A percentile compares a stretch with the other conserved stretches of the same genome.
Conservation (phyloP, 2,329 filamentous ascomycete species). For the Epichloe typhina region DNA sequence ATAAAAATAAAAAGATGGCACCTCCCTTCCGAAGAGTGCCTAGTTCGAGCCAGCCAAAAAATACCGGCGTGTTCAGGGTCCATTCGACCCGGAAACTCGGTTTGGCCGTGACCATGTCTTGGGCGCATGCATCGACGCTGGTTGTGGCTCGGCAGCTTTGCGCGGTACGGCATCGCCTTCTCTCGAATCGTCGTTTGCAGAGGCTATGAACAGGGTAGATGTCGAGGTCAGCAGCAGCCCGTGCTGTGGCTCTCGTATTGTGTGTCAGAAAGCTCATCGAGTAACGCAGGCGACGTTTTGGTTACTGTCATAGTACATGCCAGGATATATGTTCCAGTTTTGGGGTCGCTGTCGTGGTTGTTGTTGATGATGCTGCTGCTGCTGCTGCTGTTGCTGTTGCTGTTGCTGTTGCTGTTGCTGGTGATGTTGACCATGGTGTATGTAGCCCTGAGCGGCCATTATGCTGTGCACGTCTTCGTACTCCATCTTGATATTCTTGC, state of each 20-base stretch:
- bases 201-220: no score
- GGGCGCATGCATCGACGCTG: no score
- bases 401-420: slow-evolving; percentile 4
- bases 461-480: slow-evolving; percentile 24
- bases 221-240: not conserved
- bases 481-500: slow-evolving; percentile 26
- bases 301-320: slow-evolving; percentile 16
- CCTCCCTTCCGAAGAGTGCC: not conserved
- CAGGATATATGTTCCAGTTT: slow-evolving; percentile 20
- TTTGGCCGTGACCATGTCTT: no score
- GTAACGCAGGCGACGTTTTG: slow-evolving; percentile 7
- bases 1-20: not conserved
- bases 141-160: no score
- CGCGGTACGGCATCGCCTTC: no score
- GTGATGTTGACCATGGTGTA: slow-evolving; percentile 10
- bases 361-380: slow-evolving; percentile 12
- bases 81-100: no score
- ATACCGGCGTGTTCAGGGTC: no score
- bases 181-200: no score
- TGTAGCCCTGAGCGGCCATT: slow-evolving; percentile 10
- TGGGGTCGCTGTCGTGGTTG: slow-evolving; percentile 13
- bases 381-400: slow-evolving; percentile 3
- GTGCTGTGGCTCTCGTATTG: not conserved
- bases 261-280: not conserved
- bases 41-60: not conserved